Percentiles rank a stretch among this genome's conserved stretches.
Evolutionary conservation across 805 yeast species (phyloP).

Genomic region (Metschnikowia koreensis): DNA sequence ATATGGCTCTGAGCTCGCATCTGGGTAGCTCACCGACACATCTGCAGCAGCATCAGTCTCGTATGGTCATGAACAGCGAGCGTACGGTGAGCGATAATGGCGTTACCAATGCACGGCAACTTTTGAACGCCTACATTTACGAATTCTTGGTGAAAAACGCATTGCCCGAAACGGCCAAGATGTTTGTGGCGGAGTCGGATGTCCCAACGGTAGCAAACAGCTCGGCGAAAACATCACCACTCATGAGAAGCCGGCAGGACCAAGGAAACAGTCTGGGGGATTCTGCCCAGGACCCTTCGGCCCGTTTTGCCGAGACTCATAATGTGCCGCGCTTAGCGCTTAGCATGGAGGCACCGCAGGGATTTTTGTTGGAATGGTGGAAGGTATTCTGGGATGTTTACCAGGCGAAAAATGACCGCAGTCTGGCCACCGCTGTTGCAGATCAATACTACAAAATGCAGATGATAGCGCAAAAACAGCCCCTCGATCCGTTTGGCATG

Average conservation of each 20-base stretch:
- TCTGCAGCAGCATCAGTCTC: slow-evolving; percentile 11
- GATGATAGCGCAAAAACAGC: slow-evolving; percentile 57
- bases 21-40: slow-evolving; percentile 6
- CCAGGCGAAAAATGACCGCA: slow-evolving; percentile 60
- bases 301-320: slow-evolving; percentile 34
- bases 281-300: slow-evolving; percentile 2
- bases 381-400: slow-evolving; percentile 92
- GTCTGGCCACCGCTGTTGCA: slow-evolving; percentile 40
- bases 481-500: slow-evolving; percentile 24
- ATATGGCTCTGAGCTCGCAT: slow-evolving; percentile 8
- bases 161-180: slow-evolving; percentile 66
- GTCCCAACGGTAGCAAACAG: slow-evolving; percentile 37
- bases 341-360: slow-evolving; percentile 79
- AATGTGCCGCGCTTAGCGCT: slow-evolving; percentile 51
- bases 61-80: slow-evolving; percentile 22
- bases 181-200: slow-evolving; percentile 76
- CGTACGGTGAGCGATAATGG: slow-evolving; percentile 38
- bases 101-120: slow-evolving; percentile 53
- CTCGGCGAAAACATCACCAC: slow-evolving; percentile 20
- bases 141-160: slow-evolving; percentile 79
- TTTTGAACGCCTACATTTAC: slow-evolving; percentile 79
- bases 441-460: slow-evolving; percentile 70
- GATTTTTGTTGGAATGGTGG: slow-evolving; percentile 94
- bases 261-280: neutral
- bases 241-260: slow-evolving; percentile 9